Evolutionary conservation across 2,329 filamentous ascomycete species (phyloP).

Genomic region (Ophiostoma himal-ulmi): DNA sequence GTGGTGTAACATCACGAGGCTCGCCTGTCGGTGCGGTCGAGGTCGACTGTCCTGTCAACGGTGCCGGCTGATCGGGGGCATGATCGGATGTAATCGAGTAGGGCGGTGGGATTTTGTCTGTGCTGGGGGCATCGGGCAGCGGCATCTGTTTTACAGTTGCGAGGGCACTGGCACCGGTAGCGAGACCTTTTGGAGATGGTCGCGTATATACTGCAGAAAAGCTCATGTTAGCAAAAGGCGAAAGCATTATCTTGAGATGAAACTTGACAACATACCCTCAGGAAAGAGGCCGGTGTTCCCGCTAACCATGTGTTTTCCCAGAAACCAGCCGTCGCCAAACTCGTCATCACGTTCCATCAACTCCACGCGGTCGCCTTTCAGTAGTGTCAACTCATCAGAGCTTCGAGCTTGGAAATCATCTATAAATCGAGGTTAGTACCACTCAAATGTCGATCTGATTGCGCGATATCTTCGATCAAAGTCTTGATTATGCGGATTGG

Average conservation of each 20-base stretch:
- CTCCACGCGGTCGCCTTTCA: constrained; percentile 78
- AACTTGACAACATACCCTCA: constrained; percentile 56
- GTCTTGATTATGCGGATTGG: not conserved
- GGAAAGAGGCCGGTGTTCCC: constrained; percentile 74
- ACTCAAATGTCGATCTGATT: not conserved
- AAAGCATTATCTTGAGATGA: constrained; percentile 10
- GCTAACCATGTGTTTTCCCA: constrained; percentile 68
- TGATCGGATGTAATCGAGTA: not conserved
- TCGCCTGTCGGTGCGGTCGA: not conserved
- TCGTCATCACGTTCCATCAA: constrained; percentile 81
- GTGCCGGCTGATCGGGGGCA: not conserved
- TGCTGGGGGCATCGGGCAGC: constrained; percentile 10
- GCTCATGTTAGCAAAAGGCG: constrained; percentile 30
- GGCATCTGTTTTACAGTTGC: constrained; percentile 22
- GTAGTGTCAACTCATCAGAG: constrained; percentile 83
- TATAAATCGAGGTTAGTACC: constrained; percentile 35
- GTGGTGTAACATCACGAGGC: not conserved
- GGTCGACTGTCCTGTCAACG: constrained; percentile 24
- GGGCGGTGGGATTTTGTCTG: constrained; percentile 10
- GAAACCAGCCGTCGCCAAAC: constrained; percentile 82
- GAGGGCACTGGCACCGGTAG: constrained; percentile 29
- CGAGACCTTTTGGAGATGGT: constrained; percentile 44
- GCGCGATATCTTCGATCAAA: not conserved
- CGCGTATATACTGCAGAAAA: constrained; percentile 50
- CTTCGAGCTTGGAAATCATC: constrained; percentile 91